Conservation (phyloP, 2,329 filamentous ascomycete genomes). For the Diaporthe longicolla region DNA sequence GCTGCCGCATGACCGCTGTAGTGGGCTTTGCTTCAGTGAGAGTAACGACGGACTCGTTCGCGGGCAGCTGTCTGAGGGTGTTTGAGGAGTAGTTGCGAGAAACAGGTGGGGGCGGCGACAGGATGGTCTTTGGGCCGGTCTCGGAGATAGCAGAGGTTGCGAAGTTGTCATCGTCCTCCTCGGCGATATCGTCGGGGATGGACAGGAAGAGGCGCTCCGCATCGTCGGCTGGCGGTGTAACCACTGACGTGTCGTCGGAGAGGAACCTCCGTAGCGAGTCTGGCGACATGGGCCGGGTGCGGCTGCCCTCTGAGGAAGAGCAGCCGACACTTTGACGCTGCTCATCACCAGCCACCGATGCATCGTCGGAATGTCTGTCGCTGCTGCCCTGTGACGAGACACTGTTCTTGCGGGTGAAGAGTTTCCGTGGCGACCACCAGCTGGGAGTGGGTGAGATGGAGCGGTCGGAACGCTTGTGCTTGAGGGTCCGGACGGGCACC, state of each 20-base stretch:
- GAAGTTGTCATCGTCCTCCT: slow-evolving; percentile 72
- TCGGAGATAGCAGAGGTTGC: slow-evolving; percentile 66
- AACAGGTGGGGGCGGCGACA: slow-evolving; percentile 67
- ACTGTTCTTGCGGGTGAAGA: slow-evolving; percentile 62
- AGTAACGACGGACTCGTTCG: slow-evolving; percentile 44
- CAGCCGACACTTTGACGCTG: slow-evolving; percentile 51
- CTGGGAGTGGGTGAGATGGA: slow-evolving; percentile 65
- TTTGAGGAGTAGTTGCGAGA: slow-evolving; percentile 55
- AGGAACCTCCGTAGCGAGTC: slow-evolving; percentile 68
- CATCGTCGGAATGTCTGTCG: slow-evolving; percentile 54
- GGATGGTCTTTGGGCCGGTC: slow-evolving; percentile 58
- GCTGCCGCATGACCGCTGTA: slow-evolving; percentile 34
- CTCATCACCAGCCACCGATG: slow-evolving; percentile 46
- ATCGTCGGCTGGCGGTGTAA: slow-evolving; percentile 49
- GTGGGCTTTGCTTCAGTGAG: slow-evolving; percentile 38
- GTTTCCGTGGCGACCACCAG: slow-evolving; percentile 59
- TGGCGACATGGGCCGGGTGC: slow-evolving; percentile 68
- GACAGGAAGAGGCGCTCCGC: slow-evolving; percentile 54
- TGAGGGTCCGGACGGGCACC: slow-evolving; percentile 46
- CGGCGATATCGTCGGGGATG: slow-evolving; percentile 63
- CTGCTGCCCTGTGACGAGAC: slow-evolving; percentile 50
- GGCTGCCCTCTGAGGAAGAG: slow-evolving; percentile 57
- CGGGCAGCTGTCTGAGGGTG: slow-evolving; percentile 41
- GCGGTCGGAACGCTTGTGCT: slow-evolving; percentile 56
- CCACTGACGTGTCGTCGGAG: slow-evolving; percentile 59